These are phyloP conservation scores for Rhododendron molle DNA, from an alignment of 148 eudicot species.

Conservation along the genomic window DNA sequence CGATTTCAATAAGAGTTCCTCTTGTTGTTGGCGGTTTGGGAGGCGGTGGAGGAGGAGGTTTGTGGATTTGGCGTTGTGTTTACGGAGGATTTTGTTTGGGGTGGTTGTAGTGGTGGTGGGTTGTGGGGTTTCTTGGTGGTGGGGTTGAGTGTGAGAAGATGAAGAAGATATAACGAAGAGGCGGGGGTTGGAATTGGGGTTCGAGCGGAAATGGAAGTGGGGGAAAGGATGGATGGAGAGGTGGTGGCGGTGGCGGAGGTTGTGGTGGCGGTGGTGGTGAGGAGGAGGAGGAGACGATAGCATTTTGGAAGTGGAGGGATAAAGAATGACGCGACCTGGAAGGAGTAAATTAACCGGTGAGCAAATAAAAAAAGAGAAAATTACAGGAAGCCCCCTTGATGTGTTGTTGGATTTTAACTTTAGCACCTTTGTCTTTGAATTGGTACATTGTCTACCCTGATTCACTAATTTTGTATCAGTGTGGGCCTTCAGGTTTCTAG, in stretches of 20 bases:
- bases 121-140: slow-evolving; percentile 17
- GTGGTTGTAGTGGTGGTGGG: slow-evolving; percentile 7
- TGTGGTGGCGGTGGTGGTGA: slow-evolving; percentile 19
- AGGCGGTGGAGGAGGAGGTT: slow-evolving; percentile 41
- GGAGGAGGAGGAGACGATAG: slow-evolving; percentile 13
- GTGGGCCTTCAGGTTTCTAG: neutral
- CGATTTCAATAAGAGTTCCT: neutral
- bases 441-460: neutral
- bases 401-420: no score
- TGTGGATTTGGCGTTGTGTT: slow-evolving; percentile 67
- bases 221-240: slow-evolving; percentile 13
- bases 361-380: neutral
- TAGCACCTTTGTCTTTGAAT: neutral
- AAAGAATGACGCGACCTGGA: neutral
- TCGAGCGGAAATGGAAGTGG: slow-evolving; percentile 16
- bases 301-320: slow-evolving; percentile 11
- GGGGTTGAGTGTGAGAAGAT: slow-evolving; percentile 9
- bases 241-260: slow-evolving; percentile 26
- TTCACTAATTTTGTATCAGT: neutral
- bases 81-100: slow-evolving; percentile 28
- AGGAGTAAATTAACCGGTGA: neutral
- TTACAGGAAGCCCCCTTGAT: neutral
- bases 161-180: slow-evolving; percentile 11
- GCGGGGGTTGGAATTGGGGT: slow-evolving; percentile 17
- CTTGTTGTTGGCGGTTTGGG: neutral